A percentile compares a stretch with the other conserved stretches of the same genome.
Evolutionary conservation across 2,329 filamentous ascomycete species (phyloP).

Genomic region (Geosmithia morbida): DNA sequence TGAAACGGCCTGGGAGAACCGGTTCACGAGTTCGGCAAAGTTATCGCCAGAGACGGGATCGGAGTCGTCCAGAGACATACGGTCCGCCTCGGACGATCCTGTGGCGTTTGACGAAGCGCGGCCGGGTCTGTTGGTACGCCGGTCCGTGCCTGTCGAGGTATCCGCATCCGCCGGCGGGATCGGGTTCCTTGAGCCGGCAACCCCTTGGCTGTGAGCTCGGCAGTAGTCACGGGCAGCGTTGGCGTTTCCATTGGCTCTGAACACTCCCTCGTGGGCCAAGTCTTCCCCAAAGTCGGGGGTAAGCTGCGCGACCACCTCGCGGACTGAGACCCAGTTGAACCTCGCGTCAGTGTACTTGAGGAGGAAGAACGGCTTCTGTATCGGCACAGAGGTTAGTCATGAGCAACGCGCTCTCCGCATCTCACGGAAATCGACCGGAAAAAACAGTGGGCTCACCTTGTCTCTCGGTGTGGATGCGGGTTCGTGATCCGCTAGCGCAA

Average conservation of each 20-base stretch:
- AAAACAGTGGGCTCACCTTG: slow-evolving; percentile 29
- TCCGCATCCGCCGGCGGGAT: slow-evolving; percentile 31
- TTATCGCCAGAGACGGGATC: slow-evolving; percentile 13
- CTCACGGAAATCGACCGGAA: not conserved
- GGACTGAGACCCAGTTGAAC: slow-evolving; percentile 29
- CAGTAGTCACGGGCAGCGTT: slow-evolving; percentile 61
- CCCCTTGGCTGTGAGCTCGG: slow-evolving; percentile 40
- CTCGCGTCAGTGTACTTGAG: slow-evolving; percentile 27
- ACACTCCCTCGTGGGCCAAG: slow-evolving; percentile 66
- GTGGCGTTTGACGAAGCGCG: slow-evolving; percentile 10
- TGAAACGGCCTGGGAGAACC: slow-evolving; percentile 6
- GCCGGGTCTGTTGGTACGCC: slow-evolving; percentile 4
- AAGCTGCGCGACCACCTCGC: slow-evolving; percentile 9
- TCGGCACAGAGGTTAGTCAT: not conserved
- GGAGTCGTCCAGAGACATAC: slow-evolving; percentile 21
- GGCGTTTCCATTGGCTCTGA: slow-evolving; percentile 58
- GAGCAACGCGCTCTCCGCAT: not conserved
- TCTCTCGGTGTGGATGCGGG: slow-evolving; percentile 46
- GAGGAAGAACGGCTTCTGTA: slow-evolving; percentile 16
- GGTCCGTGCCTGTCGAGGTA: slow-evolving; percentile 1
- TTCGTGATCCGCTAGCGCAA: slow-evolving; percentile 68
- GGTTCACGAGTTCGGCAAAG: slow-evolving; percentile 14
- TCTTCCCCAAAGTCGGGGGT: slow-evolving; percentile 29
- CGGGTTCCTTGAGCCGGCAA: slow-evolving; percentile 48
- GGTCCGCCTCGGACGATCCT: slow-evolving; percentile 15